Base-by-base conservation (phyloP, 345 rosid genomes). In the Salix arbutifolia region DNA sequence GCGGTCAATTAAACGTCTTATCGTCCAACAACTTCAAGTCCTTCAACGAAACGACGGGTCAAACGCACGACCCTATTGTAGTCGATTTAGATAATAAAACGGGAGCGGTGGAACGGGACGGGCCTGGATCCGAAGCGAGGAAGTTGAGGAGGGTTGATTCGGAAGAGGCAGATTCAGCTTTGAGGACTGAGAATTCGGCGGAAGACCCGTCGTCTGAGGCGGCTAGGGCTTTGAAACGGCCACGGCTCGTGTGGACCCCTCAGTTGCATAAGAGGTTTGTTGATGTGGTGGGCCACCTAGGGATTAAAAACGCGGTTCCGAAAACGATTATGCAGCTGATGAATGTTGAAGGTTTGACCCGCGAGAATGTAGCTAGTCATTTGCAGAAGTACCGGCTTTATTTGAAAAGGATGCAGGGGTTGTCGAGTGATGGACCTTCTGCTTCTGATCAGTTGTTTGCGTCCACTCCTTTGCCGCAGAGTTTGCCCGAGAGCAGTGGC, bases 281-380 rank as follows among this genome's bases (percentile, higher is more conserved):
- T 13, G 99, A 96, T 37, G 98, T 96, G 64, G 98, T 96, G 46
- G 87, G 87, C 6, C 94, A 92, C 72, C 74, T 96, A 3, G 99
- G 99, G 78, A 87, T 96, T 0, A 90, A 91, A 52, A 96, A 91
- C 91, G 99, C 97, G 0, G 99, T 96, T 0, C 99, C 99, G 21
- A 96, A 96, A 87, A 94, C 98, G 52, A 94, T 96, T 76, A 96
- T 96, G 99, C 99, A 94, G 87, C 69, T 94, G 81, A 96, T 96
- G 99, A 96, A 96, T 76, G 99, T 96, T 1, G 97, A 94, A 70
- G 99, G 99, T 5, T 33, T 96, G 78, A 96, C 97, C 23, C 87
- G 97, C 10, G 98, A 96, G 74, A 96, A 94, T 85, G 99, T 96
- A 1, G 99, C 99, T 1, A 92, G 96, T 72, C 98, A 96, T 78